These are phyloP conservation scores for Jaapia argillacea DNA, from an alignment of 768 basidiomycete species.

Conservation along the genomic window DNA sequence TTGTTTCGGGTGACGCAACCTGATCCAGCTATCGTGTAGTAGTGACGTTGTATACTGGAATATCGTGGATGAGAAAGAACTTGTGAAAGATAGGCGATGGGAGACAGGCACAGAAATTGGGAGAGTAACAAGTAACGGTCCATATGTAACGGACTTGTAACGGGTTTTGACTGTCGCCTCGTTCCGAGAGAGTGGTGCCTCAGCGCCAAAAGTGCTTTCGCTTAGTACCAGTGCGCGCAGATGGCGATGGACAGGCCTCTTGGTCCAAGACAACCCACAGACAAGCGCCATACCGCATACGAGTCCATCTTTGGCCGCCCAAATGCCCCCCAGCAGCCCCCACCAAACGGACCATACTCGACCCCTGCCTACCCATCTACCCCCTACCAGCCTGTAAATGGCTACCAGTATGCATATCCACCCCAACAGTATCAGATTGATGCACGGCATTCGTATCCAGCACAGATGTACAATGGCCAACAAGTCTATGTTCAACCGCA, in stretches of 20 bases:
- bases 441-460: conserved; percentile 36
- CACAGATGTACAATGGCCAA: conserved; percentile 22
- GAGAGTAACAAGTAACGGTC: no score
- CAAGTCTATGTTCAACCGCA: conserved; percentile 13
- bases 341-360: conserved; percentile 12
- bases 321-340: conserved; percentile 41
- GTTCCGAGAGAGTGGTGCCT: no score
- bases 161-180: no score
- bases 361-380: conserved; percentile 11
- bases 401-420: conserved; percentile 15
- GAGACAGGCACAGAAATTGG: no score
- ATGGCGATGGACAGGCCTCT: conserved; percentile 43
- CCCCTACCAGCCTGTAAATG: conserved; percentile 21
- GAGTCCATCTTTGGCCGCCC: conserved; percentile 84
- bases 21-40: no score
- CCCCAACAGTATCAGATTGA: conserved; percentile 23
- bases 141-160: no score
- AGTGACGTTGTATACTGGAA: no score
- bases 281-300: conserved; percentile 76
- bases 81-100: no score
- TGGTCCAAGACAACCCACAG: conserved; percentile 47
- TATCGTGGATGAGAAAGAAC: no score
- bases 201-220: no score
- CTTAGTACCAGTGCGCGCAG: no score
- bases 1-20: no score